Evolutionary conservation across 2,329 filamentous ascomycete species (phyloP), one percentile per base, ranked within the genome.

Genomic region (Chaetomium sp.): DNA sequence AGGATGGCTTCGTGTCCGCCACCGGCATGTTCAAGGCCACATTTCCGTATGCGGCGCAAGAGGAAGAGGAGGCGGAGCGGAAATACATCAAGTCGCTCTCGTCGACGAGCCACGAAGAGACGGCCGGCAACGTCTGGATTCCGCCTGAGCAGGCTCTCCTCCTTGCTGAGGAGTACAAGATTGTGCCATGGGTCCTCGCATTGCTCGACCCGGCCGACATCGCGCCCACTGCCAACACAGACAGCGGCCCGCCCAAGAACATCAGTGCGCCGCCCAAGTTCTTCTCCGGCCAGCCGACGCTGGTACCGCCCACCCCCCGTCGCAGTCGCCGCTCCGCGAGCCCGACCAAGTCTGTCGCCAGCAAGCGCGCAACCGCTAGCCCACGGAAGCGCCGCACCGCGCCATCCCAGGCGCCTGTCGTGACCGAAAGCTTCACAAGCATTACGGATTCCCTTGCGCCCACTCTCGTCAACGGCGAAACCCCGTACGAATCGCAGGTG

Each of bases 51-150:
- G 86, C 89, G 44, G 82, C 86, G 59, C 75, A 79, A 19, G 74
- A 79, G 35, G 88, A 94, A 63, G 89, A 94, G 68, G 83, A 89
- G 64, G 73, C 75, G 1, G 89, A 95, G 75, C 86, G 89, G 68
- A 84, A 80, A 66, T 91, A 90, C 72, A 86, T 99, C 73, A 96
- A 96, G 76, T 82, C 81, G 6, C 84, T 94, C 34, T 73, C 82
- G 37, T 87, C 87, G 35, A 95, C 91, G 8, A 95, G 91, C 65
- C 79, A 80, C 55, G 91, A 97, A 68, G 94, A 97, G 77, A 91
- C 94, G 35, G 94, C 94, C 33, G 94, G 94, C 46, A 99, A 96
- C 71, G 84, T 99, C 52, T 99, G 94, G 94, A 91, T 97, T 50
- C 84, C 90, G 47, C 91, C 92, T 5, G 79, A 86, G 62, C 74